A percentile compares a stretch with the other conserved stretches of the same genome.
phyloP scores from a whole-genome alignment of 306 rosid genomes.

The Aeschynomene evenia region DNA sequence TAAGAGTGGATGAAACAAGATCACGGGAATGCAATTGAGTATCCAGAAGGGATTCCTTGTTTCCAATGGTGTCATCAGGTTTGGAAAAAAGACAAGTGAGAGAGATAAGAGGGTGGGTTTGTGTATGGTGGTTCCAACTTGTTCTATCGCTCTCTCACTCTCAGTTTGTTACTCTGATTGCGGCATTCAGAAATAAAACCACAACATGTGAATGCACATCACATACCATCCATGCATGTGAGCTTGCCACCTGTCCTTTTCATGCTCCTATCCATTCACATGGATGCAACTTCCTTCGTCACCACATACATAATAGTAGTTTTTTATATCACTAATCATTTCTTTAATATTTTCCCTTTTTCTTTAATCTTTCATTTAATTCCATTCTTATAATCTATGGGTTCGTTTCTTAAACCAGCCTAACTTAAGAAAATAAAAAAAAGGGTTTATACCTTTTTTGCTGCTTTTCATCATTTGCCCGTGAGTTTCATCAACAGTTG shows the following conservation, averaged over 20 bases:
- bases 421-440: too few species aligned
- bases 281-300: slow-evolving; percentile 23
- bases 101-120: slow-evolving; percentile 21
- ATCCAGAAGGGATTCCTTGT: slow-evolving; percentile 16
- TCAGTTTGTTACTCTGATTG: slow-evolving; percentile 21
- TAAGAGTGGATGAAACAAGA: background rate
- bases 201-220: slow-evolving; percentile 62
- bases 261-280: slow-evolving; percentile 42
- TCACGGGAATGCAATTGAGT: slow-evolving; percentile 54
- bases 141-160: slow-evolving; percentile 24
- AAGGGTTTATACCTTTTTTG: background rate
- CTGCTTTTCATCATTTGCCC: background rate
- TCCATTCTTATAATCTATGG: background rate
- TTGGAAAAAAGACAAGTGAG: slow-evolving; percentile 39
- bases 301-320: slow-evolving; percentile 13
- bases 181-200: slow-evolving; percentile 11
- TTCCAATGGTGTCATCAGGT: background rate
- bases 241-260: slow-evolving; percentile 33
- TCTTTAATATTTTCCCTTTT: background rate
- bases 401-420: background rate
- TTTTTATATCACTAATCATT: background rate
- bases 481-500: background rate
- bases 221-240: too few species aligned
- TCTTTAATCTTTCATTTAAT: background rate
- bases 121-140: slow-evolving; percentile 38